Percentiles rank a stretch among this genome's conserved stretches.
Conservation (phyloP, 2,329 filamentous ascomycete species). For the Apiospora sp. region DNA sequence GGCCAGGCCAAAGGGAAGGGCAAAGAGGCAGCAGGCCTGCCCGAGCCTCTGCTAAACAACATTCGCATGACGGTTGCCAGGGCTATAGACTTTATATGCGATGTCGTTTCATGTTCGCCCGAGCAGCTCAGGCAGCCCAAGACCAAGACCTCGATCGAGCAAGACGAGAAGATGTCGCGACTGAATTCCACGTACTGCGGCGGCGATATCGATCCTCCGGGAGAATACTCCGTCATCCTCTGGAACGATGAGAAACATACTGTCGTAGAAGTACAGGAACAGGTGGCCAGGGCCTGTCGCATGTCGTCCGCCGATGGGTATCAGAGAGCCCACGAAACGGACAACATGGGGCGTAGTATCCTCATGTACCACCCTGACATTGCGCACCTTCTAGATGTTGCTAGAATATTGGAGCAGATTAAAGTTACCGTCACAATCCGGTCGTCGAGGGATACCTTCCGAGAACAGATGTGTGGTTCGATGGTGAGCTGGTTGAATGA, state of each 20-base stretch:
- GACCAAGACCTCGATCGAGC: conserved; percentile 78
- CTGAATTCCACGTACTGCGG: conserved; percentile 79
- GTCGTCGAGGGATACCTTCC: conserved; percentile 91
- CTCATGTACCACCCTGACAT: conserved; percentile 80
- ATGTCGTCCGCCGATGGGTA: conserved; percentile 74
- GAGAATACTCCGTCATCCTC: conserved; percentile 83
- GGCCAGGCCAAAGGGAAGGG: conserved; percentile 66
- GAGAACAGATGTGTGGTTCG: conserved; percentile 98
- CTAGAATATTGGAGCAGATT: conserved; percentile 90
- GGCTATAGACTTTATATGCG: conserved; percentile 92
- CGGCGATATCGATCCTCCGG: conserved; percentile 69
- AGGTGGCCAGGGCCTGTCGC: conserved; percentile 88
- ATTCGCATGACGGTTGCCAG: conserved; percentile 88
- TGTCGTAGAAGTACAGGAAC: conserved; percentile 86
- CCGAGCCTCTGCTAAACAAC: conserved; percentile 76
- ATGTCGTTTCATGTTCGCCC: conserved; percentile 96
- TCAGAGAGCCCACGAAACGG: conserved; percentile 83
- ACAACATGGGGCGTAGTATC: conserved; percentile 86
- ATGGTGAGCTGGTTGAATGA: conserved; percentile 97
- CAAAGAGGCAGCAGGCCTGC: conserved; percentile 66
- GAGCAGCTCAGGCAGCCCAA: conserved; percentile 91
- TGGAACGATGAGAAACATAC: conserved; percentile 99
- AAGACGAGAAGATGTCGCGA: conserved; percentile 83
- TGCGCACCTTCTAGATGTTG: conserved; percentile 76
- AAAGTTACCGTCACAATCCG: conserved; percentile 95